Evolutionary conservation across 1,139 yeast genomes (phyloP).

Genomic region (Candida glucosophila): DNA sequence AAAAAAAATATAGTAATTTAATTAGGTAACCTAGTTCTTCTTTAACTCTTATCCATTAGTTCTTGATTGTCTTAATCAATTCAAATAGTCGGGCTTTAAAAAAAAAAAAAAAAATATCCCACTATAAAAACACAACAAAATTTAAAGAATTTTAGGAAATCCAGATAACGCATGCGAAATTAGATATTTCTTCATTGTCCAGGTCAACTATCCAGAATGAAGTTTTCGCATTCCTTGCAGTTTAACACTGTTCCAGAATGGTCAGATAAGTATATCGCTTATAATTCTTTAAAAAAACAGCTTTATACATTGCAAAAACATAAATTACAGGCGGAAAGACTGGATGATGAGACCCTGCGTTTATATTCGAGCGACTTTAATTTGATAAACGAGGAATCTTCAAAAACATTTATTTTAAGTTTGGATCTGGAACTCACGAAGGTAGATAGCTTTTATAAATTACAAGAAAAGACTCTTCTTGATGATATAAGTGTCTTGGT

Average conservation of each 20-base stretch:
- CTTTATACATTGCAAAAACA: conserved; percentile 60
- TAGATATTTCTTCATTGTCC: too few species aligned
- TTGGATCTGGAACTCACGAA: conserved; percentile 48
- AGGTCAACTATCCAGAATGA: too few species aligned
- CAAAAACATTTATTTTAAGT: conserved; percentile 40
- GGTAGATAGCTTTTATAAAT: conserved; percentile 51
- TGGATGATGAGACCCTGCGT: conserved; percentile 24
- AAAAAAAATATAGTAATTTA: too few species aligned
- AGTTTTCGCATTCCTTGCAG: conserved; percentile 64
- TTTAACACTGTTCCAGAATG: conserved; percentile 74
- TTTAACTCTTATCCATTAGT: too few species aligned
- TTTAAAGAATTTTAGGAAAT: too few species aligned
- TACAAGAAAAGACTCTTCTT: conserved; percentile 42
- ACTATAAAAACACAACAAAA: too few species aligned
- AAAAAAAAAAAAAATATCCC: too few species aligned
- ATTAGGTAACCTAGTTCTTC: too few species aligned
- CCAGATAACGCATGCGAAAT: too few species aligned
- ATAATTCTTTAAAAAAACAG: conserved; percentile 53
- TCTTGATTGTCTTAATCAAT: too few species aligned
- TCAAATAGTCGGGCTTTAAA: too few species aligned
- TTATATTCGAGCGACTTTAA: conserved; percentile 16
- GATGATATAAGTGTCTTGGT: conserved; percentile 43
- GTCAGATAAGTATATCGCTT: conserved; percentile 62
- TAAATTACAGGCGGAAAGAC: conserved; percentile 22
- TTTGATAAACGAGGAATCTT: conserved; percentile 10